Conservation (phyloP, 2,329 filamentous ascomycete species). For the Aspergillus texensis region DNA sequence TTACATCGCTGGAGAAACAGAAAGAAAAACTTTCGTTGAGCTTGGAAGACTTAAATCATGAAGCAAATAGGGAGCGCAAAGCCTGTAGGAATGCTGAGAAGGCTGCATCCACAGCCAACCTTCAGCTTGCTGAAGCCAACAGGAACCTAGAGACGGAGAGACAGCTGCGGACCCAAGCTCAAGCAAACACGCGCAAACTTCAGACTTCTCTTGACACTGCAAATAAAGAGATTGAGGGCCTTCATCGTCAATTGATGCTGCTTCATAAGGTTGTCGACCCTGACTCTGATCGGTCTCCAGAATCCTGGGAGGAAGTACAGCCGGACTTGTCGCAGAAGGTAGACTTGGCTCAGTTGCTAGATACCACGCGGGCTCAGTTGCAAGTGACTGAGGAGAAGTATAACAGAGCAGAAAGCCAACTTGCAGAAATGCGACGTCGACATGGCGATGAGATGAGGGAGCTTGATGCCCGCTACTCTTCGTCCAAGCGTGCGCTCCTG, state of each 20-base stretch:
- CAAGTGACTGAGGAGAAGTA: slow-evolving; percentile 81
- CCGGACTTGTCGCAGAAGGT: slow-evolving; percentile 68
- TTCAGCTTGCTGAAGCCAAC: slow-evolving; percentile 86
- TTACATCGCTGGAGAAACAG: slow-evolving; percentile 87
- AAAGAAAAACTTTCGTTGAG: slow-evolving; percentile 88
- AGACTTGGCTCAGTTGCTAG: slow-evolving; percentile 81
- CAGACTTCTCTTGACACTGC: slow-evolving; percentile 77
- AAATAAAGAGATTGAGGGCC: slow-evolving; percentile 78
- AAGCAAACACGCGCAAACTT: slow-evolving; percentile 79
- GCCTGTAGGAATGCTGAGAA: slow-evolving; percentile 89
- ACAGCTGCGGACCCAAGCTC: slow-evolving; percentile 81
- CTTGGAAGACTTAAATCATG: slow-evolving; percentile 89
- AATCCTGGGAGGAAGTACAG: slow-evolving; percentile 69
- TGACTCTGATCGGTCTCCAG: slow-evolving; percentile 65
- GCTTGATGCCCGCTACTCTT: slow-evolving; percentile 61
- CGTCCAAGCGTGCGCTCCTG: slow-evolving; percentile 72
- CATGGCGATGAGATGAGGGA: slow-evolving; percentile 72
- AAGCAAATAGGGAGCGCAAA: slow-evolving; percentile 87
- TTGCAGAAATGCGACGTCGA: slow-evolving; percentile 74
- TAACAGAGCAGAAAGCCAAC: slow-evolving; percentile 77
- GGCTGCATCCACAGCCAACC: slow-evolving; percentile 73
- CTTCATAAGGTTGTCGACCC: slow-evolving; percentile 88
- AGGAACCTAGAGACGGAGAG: slow-evolving; percentile 87
- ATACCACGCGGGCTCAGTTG: slow-evolving; percentile 85
- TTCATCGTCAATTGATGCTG: slow-evolving; percentile 76